These are phyloP conservation scores for Agrocybe praecox DNA, from an alignment of 768 basidiomycete genomes.

Conservation along the genomic window DNA sequence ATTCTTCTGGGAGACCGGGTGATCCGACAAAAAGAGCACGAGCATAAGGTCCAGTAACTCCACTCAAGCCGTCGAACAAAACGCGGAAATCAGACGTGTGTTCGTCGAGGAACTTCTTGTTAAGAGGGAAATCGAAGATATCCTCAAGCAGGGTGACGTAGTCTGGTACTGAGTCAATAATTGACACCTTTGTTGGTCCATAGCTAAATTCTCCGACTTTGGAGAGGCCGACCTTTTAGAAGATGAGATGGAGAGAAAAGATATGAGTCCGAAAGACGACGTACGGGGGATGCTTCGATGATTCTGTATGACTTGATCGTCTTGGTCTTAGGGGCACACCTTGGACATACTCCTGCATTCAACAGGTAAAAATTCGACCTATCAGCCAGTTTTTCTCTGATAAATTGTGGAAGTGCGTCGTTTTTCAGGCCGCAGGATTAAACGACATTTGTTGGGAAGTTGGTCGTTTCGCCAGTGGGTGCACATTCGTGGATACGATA, in stretches of 20 bases:
- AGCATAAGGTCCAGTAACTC: constrained; percentile 97
- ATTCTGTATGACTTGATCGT: constrained; percentile 83
- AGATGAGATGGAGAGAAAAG: background rate
- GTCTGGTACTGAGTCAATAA: constrained; percentile 94
- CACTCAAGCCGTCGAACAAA: constrained; percentile 94
- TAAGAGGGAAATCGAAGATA: constrained; percentile 94
- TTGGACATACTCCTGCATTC: too few relatives aligned
- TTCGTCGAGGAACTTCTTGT: constrained; percentile 81
- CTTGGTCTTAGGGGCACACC: too few relatives aligned
- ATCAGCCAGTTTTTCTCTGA: background rate
- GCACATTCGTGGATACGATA: too few relatives aligned
- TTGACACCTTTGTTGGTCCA: constrained; percentile 82
- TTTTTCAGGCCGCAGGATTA: background rate
- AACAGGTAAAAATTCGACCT: too few relatives aligned
- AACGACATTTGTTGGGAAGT: too few relatives aligned
- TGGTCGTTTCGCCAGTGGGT: too few relatives aligned
- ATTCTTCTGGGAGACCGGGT: constrained; percentile 77
- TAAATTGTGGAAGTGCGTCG: background rate
- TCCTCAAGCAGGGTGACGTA: constrained; percentile 81
- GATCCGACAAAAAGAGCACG: constrained; percentile 81
- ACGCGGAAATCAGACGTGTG: constrained; percentile 76
- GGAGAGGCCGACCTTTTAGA: constrained; percentile 76
- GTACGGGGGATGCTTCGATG: constrained; percentile 74
- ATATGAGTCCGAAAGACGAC: constrained; percentile 23
- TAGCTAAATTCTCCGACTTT: constrained; percentile 79